Evolutionary conservation across 768 basidiomycete species (phyloP), one percentile per base, ranked within the genome.

Genomic region (Mycena capillaripes): DNA sequence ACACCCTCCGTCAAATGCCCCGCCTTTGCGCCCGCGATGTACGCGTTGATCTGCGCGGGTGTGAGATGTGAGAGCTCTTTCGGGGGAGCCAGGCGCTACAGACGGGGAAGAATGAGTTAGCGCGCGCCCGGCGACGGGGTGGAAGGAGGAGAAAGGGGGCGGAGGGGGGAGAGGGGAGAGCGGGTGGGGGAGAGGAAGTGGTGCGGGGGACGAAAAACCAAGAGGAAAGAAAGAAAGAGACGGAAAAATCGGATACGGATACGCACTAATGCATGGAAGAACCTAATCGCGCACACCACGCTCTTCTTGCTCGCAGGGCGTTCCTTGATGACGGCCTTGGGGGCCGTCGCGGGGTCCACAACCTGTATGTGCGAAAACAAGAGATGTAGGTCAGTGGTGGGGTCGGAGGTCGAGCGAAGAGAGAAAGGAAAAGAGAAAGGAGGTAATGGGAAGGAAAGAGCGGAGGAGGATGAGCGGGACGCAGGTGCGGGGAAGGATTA

Each of bases 201-300:
- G 21, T 4, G 3, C 6, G 21, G n/a, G 16, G 6, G 21, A n/a
- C n/a, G n/a, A n/a, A n/a, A n/a, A n/a, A n/a, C n/a, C n/a, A n/a
- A n/a, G 23, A 1, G n/a, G 56, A 30, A 4, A 23, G n/a, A 12
- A 19, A 6, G 36, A 62, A 67, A 76, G 59, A n/a, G n/a, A n/a
- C n/a, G n/a, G n/a, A n/a, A n/a, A n/a, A n/a, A n/a, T n/a, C n/a
- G n/a, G n/a, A n/a, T n/a, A n/a, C n/a, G 64, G 52, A 50, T 27
- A 91, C 97, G 81, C 78, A 99, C 98, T 92, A 95, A 83, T 98
- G 89, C 89, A 6, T 97, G 97, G 89, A 98, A 99, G 89, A 97
- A 99, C 74, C 92, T 87, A 38, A 90, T 83, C 34, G 62, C 70
- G 82, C 94, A 92, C 75, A 91, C 92, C 16, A 84, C 85, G 12